Conservation (phyloP, 2,329 filamentous ascomycete species). For the Ramularia endophylla region DNA sequence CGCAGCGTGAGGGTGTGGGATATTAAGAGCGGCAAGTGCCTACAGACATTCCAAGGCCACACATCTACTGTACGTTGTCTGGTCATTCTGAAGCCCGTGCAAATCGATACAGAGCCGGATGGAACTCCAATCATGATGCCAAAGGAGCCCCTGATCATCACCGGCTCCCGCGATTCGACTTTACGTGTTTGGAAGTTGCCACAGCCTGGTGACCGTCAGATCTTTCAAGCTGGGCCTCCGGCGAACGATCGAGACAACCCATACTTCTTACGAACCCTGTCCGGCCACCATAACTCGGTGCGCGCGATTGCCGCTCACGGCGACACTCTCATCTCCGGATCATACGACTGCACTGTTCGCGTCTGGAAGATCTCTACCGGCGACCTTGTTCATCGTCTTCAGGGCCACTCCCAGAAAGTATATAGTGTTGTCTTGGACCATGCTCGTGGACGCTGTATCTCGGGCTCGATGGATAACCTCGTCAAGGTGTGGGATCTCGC, state of each 20-base stretch:
- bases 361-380: conserved; percentile 98
- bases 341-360: conserved; percentile 89
- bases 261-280: conserved; percentile 84
- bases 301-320: conserved; percentile 92
- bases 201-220: conserved; percentile 66
- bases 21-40: conserved; percentile 85
- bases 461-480: conserved; percentile 95
- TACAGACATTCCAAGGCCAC: conserved; percentile 94
- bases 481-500: conserved; percentile 97
- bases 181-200: conserved; percentile 92
- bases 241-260: conserved; percentile 75
- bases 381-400: conserved; percentile 74
- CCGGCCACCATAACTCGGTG: conserved; percentile 87
- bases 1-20: conserved; percentile 99
- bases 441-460: conserved; percentile 89
- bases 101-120: conserved; percentile 64
- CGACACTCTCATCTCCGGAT: conserved; percentile 94
- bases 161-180: conserved; percentile 90
- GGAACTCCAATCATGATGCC: conserved; percentile 82
- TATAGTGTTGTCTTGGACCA: conserved; percentile 96
- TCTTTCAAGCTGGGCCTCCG: conserved; percentile 73
- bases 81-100: conserved; percentile 83
- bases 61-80: conserved; percentile 95
- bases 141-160: conserved; percentile 92
- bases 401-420: conserved; percentile 86